Conservation (phyloP, 306 rosid genomes). For the Fragaria iinumae region DNA sequence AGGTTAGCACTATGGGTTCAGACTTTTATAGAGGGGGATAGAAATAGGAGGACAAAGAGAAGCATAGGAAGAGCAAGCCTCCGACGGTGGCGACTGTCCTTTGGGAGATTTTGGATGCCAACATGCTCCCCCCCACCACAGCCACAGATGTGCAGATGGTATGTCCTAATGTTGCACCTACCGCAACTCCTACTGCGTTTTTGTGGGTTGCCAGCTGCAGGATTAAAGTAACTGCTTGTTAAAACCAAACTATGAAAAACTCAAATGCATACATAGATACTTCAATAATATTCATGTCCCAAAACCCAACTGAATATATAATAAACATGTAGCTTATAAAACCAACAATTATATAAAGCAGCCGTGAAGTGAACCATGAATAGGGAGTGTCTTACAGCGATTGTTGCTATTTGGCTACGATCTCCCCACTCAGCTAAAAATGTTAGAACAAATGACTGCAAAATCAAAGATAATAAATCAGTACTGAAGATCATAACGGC, state of each 20-base stretch:
- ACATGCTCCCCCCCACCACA: constrained; percentile 95
- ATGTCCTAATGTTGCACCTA: constrained; percentile 93
- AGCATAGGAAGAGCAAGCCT: constrained; percentile 92
- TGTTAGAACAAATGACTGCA: constrained; percentile 88
- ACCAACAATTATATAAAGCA: background rate
- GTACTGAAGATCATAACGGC: background rate
- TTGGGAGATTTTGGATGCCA: constrained; percentile 96
- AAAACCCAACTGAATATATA: background rate
- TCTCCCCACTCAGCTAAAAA: constrained; percentile 99
- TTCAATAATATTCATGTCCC: background rate
- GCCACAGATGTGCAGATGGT: constrained; percentile 94
- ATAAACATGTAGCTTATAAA: background rate
- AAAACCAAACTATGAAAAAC: constrained; percentile 8
- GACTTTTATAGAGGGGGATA: constrained; percentile 80
- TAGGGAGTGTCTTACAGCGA: constrained; percentile 67
- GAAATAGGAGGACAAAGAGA: constrained; percentile 90
- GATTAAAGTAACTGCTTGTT: background rate
- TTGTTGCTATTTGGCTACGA: constrained; percentile 99
- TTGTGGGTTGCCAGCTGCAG: constrained; percentile 97
- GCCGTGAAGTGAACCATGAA: constrained; percentile 7
- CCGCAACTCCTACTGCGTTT: constrained; percentile 90
- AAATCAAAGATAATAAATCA: constrained; percentile 19
- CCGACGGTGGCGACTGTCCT: constrained; percentile 95
- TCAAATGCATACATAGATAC: background rate
- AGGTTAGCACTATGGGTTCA: constrained; percentile 28